Evolutionary conservation across 2,329 filamentous ascomycete genomes (phyloP), one percentile per base, ranked within the genome.

Genomic region (Penicillium digitatum): DNA sequence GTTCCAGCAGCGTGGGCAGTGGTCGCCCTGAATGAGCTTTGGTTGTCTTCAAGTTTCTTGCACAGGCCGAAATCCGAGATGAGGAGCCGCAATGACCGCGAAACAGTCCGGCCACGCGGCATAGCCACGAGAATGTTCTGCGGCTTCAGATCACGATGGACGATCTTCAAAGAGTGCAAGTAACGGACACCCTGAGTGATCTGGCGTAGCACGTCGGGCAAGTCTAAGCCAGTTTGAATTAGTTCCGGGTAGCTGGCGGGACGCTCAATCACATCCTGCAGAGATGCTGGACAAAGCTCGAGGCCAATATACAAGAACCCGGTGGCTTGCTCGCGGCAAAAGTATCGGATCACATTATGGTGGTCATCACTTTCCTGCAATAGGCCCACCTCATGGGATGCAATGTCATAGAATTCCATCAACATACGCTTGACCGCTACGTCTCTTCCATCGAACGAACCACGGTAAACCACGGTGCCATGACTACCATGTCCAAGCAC

Each of bases 41-140:
- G 91, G 7, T 92, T 91, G 52, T 90, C 90, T 61, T 96, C 94
- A 16, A 99, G 78, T 68, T 96, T 97, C 79, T 97, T 99, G 73
- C 94, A 97, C 0, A 99, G 83, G 6, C 94, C 94, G 74, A 99
- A 99, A 72, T 99, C 94, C 0, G 94, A 97, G 34, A 99, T 96
- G 5, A 99, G 83, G 35, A 99, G 81, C n/a, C 93, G 87, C 24
- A 91, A 87, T 34, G 81, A 83, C 39, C 84, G 83, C 32, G 85
- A 83, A 2, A 71, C 67, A 0, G 65, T 68, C 35, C 73, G 73
- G 22, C 72, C 72, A 55, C 84, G 82, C 1, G 84, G 83, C 58
- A 82, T 81, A 24, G 84, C 83, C 56, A 97, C 91, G 1, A 99
- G 80, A 48, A 99, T 97, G 65, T 99, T 99, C 67, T 99, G 94